Base-by-base conservation (phyloP, 2,329 filamentous ascomycete genomes). In the Westerdykella aurantiaca region DNA sequence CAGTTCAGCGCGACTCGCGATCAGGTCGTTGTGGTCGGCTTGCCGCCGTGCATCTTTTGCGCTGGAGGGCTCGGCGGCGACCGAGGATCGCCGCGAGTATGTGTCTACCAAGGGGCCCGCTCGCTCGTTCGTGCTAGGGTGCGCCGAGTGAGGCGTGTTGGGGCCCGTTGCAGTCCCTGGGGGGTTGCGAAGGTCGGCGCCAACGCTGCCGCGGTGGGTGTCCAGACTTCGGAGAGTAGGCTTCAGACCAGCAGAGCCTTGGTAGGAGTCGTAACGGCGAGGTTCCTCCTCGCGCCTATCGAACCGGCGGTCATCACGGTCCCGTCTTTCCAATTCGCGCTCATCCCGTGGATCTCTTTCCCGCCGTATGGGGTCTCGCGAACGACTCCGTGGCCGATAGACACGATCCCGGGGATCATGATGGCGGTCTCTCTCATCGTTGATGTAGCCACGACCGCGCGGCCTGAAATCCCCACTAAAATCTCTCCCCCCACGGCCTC, bases 371-470 rank as follows among this genome's bases (percentile, higher is more conserved):
- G 81, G 79, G 57, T 83, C 80, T 56, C 82, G 79, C 50, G 82
- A 85, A 49, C 82, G 77, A 55, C 80, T 83, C 56, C 84, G 73
- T 14, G 76, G 77, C 43, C 74, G 69, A 53, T 85, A 85, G 11
- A 58, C 49, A 11, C 60, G 60, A 41, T 63, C 63, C 41, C 61
- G 59, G 42, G 57, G 51, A 38, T 65, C 61, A 44, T 86, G 74
- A 34, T 66, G 60, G 31, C 60, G 51, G 39, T 86, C 75, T 21
- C 79, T 64, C 21, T 73, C 73, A 38, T 72, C 72, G 34, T 56
- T 58, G 38, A 63, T 64, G 39, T 73, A 72, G 16, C 76, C 64
- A 48, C 75, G 64, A 34, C 72, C 81, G 18, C 67, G 56, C 12
- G 62, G 64, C 42, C 58, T 55, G 37, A 47, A 47, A 34, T 57